Evolutionary conservation across 2,329 filamentous ascomycete genomes (phyloP).

Genomic region (Microsporum ferrugineum): DNA sequence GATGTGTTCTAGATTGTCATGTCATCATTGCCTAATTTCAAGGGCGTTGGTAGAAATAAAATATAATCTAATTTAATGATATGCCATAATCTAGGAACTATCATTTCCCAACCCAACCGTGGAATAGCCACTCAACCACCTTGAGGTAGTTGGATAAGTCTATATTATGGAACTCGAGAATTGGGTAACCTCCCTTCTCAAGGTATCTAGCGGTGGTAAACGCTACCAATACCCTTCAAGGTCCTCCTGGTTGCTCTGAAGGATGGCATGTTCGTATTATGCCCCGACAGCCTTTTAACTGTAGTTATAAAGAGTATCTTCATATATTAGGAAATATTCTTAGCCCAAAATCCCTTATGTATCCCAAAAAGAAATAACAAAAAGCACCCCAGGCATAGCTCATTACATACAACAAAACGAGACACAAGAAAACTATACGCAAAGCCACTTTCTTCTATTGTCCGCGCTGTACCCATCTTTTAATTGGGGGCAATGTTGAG

Average conservation of each 20-base stretch:
- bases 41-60: neutral
- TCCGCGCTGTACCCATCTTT: neutral
- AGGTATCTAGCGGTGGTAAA: neutral
- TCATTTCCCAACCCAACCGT: neutral
- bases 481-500: neutral
- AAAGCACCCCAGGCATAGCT: neutral
- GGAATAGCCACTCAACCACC: neutral
- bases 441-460: neutral
- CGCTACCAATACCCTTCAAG: neutral
- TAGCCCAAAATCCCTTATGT: no score
- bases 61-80: neutral
- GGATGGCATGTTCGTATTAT: neutral
- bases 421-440: no score
- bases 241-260: neutral
- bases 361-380: neutral
- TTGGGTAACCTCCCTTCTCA: neutral
- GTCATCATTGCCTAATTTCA: neutral
- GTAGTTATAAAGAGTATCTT: no score
- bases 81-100: neutral
- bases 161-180: neutral
- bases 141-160: neutral
- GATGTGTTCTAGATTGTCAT: constrained; percentile 1
- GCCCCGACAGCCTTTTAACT: no score
- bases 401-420: no score
- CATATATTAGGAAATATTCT: no score